phyloP scores from a whole-genome alignment of 331 rosid genomes.

The Phaseolus coccineus region DNA sequence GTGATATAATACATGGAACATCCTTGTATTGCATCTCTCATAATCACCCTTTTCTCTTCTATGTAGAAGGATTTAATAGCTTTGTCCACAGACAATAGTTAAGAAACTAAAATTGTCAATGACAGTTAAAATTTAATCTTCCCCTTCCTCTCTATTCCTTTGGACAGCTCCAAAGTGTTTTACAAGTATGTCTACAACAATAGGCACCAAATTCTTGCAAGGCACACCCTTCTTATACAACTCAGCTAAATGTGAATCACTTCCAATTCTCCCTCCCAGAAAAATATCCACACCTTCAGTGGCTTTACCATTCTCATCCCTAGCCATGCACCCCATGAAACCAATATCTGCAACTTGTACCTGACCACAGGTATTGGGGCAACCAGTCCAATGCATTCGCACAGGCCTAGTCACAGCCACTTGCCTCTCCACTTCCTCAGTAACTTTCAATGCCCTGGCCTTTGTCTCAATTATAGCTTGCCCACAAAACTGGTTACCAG shows the following conservation, averaged over 20 bases:
- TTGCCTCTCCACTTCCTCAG: slow-evolving; percentile 80
- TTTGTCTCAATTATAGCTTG: slow-evolving; percentile 97
- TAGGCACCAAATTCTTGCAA: slow-evolving; percentile 88
- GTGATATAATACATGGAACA: neutral
- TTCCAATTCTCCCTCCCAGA: slow-evolving; percentile 92
- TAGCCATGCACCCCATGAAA: slow-evolving; percentile 96
- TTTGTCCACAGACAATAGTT: neutral
- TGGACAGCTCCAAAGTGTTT: slow-evolving; percentile 82
- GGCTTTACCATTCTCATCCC: slow-evolving; percentile 86
- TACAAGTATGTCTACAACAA: slow-evolving; percentile 77
- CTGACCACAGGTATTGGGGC: slow-evolving; percentile 91
- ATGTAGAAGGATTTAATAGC: neutral
- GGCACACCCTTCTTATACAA: slow-evolving; percentile 87
- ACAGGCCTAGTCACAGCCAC: slow-evolving; percentile 72
- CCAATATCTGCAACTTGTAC: slow-evolving; percentile 99
- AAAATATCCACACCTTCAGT: slow-evolving; percentile 87
- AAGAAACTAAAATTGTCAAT: neutral
- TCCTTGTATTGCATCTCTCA: slow-evolving; percentile 10
- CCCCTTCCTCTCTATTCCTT: slow-evolving; percentile 82
- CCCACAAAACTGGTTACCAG: slow-evolving; percentile 94
- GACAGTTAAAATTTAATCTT: slow-evolving; percentile 51
- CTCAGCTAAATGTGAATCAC: slow-evolving; percentile 90
- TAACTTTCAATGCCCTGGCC: slow-evolving; percentile 84
- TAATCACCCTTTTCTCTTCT: neutral
- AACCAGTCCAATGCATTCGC: slow-evolving; percentile 99